These are phyloP conservation scores for Phaeotremella skinneri DNA, from an alignment of 768 basidiomycete species.

Conservation along the genomic window DNA sequence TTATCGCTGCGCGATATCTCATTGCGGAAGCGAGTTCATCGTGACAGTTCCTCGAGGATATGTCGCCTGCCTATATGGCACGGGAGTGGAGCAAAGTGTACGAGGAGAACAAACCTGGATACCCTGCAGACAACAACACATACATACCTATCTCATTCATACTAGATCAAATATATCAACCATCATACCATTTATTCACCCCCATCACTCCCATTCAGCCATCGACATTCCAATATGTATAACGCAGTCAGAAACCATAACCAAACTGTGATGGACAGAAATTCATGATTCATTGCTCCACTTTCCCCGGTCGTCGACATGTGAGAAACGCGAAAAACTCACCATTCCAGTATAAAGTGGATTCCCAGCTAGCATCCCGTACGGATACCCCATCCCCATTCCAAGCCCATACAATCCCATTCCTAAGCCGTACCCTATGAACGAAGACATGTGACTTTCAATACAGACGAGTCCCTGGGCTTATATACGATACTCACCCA, in stretches of 20 bases:
- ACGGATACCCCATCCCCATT: constrained; percentile 35
- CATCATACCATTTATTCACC: too few species aligned
- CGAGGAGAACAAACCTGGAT: too few species aligned
- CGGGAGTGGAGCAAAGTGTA: too few species aligned
- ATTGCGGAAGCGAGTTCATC: constrained; percentile 21
- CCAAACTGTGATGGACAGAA: constrained; percentile 10
- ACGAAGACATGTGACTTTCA: neutral
- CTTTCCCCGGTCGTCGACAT: neutral
- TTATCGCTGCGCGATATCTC: constrained; percentile 34
- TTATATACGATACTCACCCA: constrained; percentile 25
- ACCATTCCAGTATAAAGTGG: constrained; percentile 41
- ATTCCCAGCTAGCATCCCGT: constrained; percentile 31
- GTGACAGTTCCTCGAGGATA: too few species aligned
- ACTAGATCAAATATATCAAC: too few species aligned
- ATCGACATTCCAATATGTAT: neutral
- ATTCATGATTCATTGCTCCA: too few species aligned
- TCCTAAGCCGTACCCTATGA: constrained; percentile 36
- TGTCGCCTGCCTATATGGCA: too few species aligned
- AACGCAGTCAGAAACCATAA: constrained; percentile 10
- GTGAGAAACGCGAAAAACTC: constrained; percentile 10
- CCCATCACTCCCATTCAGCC: too few species aligned
- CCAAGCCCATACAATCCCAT: constrained; percentile 36
- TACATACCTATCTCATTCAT: too few species aligned
- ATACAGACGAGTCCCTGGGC: neutral
- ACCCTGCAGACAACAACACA: too few species aligned